Evolutionary conservation across 495 filamentous ascomycete species (phyloP), one percentile per base, ranked within the genome.

Genomic region (Cercophora scortea): DNA sequence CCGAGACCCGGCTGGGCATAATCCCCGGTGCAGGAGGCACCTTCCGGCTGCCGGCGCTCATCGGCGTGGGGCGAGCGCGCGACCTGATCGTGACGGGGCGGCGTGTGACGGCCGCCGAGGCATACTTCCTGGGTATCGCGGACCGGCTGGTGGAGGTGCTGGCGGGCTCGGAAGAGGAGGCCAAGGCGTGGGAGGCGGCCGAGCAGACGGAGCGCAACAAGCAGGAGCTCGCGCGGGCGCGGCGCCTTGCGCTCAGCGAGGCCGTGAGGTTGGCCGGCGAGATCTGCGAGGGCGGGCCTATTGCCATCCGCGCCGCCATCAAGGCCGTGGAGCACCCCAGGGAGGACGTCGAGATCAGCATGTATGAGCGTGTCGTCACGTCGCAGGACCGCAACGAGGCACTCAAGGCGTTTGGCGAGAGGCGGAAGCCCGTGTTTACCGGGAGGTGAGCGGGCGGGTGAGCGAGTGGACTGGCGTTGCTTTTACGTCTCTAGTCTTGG

Each of bases 11-110:
- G 0, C 78, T 98, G 1, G 93, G 85, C 18, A 97, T 98, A 60
- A 86, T 97, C 52, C 93, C 93, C 6, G 93, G 93, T 42, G 94
- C 93, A 0, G 93, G 93, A 6, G 93, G 93, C 15, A 96, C 90
- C 0, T 90, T 88, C 64, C 83, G 93, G 5, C 78, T 98, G 0
- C 89, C 88, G 0, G 69, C 68, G 0, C 60, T 97, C 13, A 83
- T 97, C 49, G 94, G 93, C 5, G 64, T 81, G 5, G 66, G 74
- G 8, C 79, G 87, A 18, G 93, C 93, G 7, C 72, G 89, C 42
- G 90, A 97, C 61, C 66, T 96, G 44, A 82, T 96, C 8, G 67
- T 96, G 10, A 97, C 91, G 0, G 93, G 92, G 5, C 78, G 93
- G 8, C 73, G 87, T 48, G 84, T 97, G 3, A 74, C 77, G 1